Evolutionary conservation across 2,329 filamentous ascomycete genomes (phyloP).

Genomic region (Gyromitra esculenta): DNA sequence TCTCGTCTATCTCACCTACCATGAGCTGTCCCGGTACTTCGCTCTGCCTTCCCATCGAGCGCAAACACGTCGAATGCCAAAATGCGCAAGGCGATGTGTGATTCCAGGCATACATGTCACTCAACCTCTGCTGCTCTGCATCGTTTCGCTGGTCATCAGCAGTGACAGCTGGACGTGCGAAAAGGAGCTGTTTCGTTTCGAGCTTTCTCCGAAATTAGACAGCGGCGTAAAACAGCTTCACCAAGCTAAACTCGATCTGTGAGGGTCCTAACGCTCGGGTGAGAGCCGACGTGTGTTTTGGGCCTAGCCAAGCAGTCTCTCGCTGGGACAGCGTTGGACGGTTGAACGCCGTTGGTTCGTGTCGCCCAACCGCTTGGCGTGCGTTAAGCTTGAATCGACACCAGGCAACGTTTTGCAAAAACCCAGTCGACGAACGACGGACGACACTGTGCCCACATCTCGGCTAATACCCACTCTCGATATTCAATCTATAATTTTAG

Average conservation of each 20-base stretch:
- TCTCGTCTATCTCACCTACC: constrained; percentile 33
- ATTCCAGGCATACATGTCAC: constrained; percentile 39
- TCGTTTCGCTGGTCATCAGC: constrained; percentile 33
- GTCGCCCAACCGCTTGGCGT: constrained; percentile 33
- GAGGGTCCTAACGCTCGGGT: constrained; percentile 35
- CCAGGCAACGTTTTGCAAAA: constrained; percentile 15
- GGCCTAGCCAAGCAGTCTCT: constrained; percentile 14
- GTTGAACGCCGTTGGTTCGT: constrained; percentile 25
- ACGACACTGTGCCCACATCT: constrained; percentile 30
- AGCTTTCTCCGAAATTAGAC: constrained; percentile 51
- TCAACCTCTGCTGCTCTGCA: constrained; percentile 24
- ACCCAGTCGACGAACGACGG: constrained; percentile 15
- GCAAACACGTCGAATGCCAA: constrained; percentile 9
- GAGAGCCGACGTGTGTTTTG: constrained; percentile 3
- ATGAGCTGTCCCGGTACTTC: constrained; percentile 42
- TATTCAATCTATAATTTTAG: background rate
- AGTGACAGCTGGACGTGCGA: constrained; percentile 37
- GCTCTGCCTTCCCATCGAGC: background rate
- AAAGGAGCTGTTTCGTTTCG: constrained; percentile 49
- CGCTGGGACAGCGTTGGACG: constrained; percentile 6
- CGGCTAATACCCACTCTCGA: background rate
- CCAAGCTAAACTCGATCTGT: constrained; percentile 29
- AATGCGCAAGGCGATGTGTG: constrained; percentile 20
- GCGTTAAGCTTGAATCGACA: constrained; percentile 42
- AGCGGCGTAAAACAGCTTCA: constrained; percentile 27